Conservation (phyloP, 768 basidiomycete genomes). For the Russula griseocarnosa region DNA sequence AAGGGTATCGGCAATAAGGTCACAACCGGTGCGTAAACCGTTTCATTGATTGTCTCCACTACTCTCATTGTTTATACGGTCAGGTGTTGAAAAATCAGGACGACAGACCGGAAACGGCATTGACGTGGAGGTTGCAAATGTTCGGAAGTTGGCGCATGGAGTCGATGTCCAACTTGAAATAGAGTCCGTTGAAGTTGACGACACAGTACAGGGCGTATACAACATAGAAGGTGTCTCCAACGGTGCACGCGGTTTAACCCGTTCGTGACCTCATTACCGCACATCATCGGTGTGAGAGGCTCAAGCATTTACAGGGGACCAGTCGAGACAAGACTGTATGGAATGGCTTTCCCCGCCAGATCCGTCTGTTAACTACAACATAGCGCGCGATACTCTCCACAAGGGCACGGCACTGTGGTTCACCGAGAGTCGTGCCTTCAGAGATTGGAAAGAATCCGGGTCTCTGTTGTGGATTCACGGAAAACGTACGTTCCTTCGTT, state of each 20-base stretch:
- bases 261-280: background rate
- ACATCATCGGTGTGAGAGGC: background rate
- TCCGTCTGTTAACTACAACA: background rate
- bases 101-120: background rate
- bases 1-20: background rate
- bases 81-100: background rate
- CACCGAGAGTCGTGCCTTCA: background rate
- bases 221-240: background rate
- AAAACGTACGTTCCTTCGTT: background rate
- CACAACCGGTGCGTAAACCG: background rate
- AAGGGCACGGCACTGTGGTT: background rate
- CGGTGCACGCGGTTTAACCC: background rate
- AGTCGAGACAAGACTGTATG: background rate
- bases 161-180: background rate
- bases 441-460: background rate
- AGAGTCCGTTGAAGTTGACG: too few relatives aligned
- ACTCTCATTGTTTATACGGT: background rate
- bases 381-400: background rate
- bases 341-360: constrained; percentile 5
- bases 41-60: background rate
- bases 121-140: background rate
- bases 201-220: background rate
- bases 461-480: constrained; percentile 1
- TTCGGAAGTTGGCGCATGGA: background rate
- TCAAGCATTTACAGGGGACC: background rate